Evolutionary conservation across 192 early-diverging fungal species (phyloP).

Genomic region (Rhizophlyctis rosea): DNA sequence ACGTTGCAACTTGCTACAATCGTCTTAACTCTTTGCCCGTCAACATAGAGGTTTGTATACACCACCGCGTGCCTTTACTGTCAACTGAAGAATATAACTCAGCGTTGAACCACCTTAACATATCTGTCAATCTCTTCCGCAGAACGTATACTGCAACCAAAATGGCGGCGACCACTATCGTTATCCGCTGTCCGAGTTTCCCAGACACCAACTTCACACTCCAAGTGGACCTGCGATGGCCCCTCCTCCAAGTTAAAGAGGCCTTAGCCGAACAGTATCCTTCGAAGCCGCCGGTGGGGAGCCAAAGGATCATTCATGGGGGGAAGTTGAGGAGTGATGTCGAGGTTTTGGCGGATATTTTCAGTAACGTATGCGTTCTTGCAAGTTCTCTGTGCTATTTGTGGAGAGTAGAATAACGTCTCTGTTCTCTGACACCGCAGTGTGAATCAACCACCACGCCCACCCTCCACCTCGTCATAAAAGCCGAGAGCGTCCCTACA

Average conservation of each 20-base stretch:
- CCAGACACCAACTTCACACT: conserved; percentile 16
- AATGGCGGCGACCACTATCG: conserved; percentile 2
- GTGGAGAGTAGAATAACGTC: too few relatives aligned
- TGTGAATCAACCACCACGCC: not conserved
- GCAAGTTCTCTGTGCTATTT: too few relatives aligned
- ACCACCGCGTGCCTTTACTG: too few relatives aligned
- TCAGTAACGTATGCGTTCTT: conserved; percentile 3
- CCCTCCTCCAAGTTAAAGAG: conserved; percentile 20
- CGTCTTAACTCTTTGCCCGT: too few relatives aligned
- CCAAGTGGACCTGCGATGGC: not conserved
- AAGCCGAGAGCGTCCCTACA: not conserved
- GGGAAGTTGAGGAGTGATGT: conserved; percentile 22
- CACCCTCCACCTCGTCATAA: conserved; percentile 27
- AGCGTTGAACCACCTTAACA: too few relatives aligned
- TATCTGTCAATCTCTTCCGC: too few relatives aligned
- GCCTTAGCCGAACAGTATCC: conserved; percentile 14
- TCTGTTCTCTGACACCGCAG: conserved; percentile 1
- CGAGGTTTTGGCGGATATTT: conserved; percentile 6
- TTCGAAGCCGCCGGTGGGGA: conserved; percentile 2
- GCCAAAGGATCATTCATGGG: conserved; percentile 26
- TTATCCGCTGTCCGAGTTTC: conserved; percentile 27
- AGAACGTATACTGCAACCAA: too few relatives aligned
- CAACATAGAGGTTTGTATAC: too few relatives aligned
- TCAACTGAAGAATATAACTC: too few relatives aligned
- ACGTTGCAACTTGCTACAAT: too few relatives aligned